A percentile compares a stretch with the other conserved stretches of the same genome.
Evolutionary conservation across 352 stramenopile genomes (phyloP).

Genomic region (Pythium scleroteichum): DNA sequence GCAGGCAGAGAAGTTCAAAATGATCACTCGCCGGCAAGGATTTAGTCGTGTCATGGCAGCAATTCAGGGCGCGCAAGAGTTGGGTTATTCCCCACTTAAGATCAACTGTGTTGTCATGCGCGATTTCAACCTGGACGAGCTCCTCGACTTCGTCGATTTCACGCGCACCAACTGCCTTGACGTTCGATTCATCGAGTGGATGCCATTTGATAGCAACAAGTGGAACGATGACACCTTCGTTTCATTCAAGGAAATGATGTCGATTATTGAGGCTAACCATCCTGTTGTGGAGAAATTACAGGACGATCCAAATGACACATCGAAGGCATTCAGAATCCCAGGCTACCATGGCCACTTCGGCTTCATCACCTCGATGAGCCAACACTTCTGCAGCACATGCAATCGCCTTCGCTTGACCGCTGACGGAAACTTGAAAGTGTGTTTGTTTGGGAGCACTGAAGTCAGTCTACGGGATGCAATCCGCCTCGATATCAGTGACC

Average conservation of each 20-base stretch:
- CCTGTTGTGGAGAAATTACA: constrained; percentile 51
- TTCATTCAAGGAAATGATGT: constrained; percentile 92
- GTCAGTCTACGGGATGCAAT: constrained; percentile 93
- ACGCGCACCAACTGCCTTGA: constrained; percentile 86
- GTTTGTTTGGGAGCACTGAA: constrained; percentile 95
- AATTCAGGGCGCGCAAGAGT: constrained; percentile 69
- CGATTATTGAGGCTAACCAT: constrained; percentile 44
- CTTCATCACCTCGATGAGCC: constrained; percentile 98
- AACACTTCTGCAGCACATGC: constrained; percentile 97
- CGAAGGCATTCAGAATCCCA: constrained; percentile 91
- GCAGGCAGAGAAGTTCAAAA: constrained; percentile 87
- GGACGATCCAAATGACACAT: constrained; percentile 93
- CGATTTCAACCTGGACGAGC: constrained; percentile 94
- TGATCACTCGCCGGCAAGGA: constrained; percentile 92
- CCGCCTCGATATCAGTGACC: constrained; percentile 69
- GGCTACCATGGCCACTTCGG: constrained; percentile 80
- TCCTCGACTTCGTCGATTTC: constrained; percentile 95
- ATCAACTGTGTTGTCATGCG: constrained; percentile 98
- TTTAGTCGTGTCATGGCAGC: constrained; percentile 83
- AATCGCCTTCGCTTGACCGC: constrained; percentile 97
- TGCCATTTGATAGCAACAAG: constrained; percentile 98
- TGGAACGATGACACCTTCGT: constrained; percentile 95
- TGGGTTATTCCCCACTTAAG: constrained; percentile 85
- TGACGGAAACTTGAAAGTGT: constrained; percentile 96
- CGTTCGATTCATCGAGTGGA: constrained; percentile 99